phyloP scores from a whole-genome alignment of 1,284 basidiomycete species.

The Ganoderma multipileum region DNA sequence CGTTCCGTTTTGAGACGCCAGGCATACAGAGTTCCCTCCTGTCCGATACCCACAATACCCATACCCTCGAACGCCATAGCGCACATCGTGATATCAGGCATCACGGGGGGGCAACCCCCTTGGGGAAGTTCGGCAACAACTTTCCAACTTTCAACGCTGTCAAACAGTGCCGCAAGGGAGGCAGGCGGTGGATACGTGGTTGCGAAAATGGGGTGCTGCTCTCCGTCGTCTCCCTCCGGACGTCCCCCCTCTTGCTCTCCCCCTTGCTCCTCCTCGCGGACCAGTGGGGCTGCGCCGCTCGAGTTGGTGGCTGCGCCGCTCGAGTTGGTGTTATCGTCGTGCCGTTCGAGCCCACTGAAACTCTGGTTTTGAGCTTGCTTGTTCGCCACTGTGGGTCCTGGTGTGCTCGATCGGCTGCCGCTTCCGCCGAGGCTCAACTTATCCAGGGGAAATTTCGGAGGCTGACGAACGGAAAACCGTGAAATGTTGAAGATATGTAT shows the following conservation, averaged over 20 bases:
- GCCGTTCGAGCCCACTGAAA: not conserved
- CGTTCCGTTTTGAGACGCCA: constrained; percentile 31
- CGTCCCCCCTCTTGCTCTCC: not conserved
- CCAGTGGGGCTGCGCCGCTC: not conserved
- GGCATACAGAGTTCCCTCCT: constrained; percentile 33
- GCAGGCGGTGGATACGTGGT: constrained; percentile 23
- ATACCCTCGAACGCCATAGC: constrained; percentile 35
- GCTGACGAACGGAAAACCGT: constrained; percentile 48
- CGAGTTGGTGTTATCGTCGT: not conserved
- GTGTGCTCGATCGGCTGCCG: not conserved
- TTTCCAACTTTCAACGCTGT: constrained; percentile 32
- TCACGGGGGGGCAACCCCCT: constrained; percentile 4
- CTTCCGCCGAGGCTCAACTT: constrained; percentile 24
- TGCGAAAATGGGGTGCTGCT: not conserved
- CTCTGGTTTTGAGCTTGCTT: not conserved
- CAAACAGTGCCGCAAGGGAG: constrained; percentile 27
- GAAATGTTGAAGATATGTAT: constrained; percentile 56
- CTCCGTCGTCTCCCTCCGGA: constrained; percentile 10
- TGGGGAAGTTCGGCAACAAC: constrained; percentile 9
- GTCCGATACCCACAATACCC: constrained; percentile 35
- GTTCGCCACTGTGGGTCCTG: not conserved
- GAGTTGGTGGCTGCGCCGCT: not conserved
- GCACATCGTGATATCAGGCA: constrained; percentile 32
- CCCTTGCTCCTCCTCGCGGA: not conserved
- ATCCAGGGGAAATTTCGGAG: constrained; percentile 36